Evolutionary conservation across 164 flowering plant genomes (phyloP).

Genomic region (Echeveria elegans): DNA sequence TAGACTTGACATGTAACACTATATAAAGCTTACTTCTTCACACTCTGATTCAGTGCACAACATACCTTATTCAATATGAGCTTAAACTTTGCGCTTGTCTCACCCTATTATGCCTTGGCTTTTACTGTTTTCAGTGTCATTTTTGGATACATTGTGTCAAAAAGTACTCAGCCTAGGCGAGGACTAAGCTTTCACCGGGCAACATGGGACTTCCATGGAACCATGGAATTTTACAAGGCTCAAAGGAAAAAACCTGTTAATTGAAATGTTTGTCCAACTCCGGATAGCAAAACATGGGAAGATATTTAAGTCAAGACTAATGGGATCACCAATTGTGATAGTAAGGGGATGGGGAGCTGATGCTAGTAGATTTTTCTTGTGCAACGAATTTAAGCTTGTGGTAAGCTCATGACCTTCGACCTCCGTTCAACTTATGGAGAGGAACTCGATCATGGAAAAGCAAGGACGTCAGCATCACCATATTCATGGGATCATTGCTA

Average conservation of each 20-base stretch:
- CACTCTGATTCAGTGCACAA: neutral
- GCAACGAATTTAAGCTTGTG: conserved; percentile 74
- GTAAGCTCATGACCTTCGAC: conserved; percentile 73
- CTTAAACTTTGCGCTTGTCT: neutral
- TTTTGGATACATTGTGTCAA: neutral
- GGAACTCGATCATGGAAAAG: conserved; percentile 55
- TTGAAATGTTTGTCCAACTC: conserved; percentile 51
- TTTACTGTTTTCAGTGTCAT: neutral
- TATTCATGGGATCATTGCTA: conserved; percentile 32
- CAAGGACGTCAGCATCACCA: conserved; percentile 49
- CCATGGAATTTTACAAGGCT: conserved; percentile 54
- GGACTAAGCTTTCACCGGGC: conserved; percentile 52
- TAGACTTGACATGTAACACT: neutral
- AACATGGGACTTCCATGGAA: conserved; percentile 64
- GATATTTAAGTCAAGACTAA: conserved; percentile 56
- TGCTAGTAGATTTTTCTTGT: conserved; percentile 55
- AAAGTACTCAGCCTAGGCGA: neutral
- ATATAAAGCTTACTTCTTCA: neutral
- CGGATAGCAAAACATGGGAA: conserved; percentile 36
- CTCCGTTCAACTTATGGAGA: conserved; percentile 65
- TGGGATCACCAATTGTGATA: conserved; percentile 66
- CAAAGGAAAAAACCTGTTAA: conserved; percentile 39
- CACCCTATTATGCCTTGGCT: neutral
- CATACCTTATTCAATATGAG: neutral
- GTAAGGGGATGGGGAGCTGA: conserved; percentile 58